Conservation (phyloP, 1,284 basidiomycete species). For the Pterulicium gracile region DNA sequence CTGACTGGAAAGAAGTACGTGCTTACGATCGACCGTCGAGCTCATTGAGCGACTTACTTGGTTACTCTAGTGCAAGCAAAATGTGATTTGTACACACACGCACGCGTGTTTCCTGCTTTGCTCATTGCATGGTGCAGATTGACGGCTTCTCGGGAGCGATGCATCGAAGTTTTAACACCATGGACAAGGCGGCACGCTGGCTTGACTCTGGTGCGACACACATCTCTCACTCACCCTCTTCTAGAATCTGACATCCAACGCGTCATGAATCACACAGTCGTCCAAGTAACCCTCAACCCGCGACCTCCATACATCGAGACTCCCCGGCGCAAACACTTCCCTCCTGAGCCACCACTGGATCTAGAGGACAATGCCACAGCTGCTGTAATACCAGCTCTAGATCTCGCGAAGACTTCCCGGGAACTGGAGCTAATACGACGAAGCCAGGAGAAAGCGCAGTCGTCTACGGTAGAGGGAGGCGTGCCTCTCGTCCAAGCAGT, state of each 20-base stretch:
- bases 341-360: background rate
- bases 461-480: too few species aligned
- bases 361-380: too few species aligned
- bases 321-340: background rate
- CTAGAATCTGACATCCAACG: background rate
- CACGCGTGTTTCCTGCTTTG: background rate
- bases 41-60: background rate
- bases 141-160: background rate
- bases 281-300: background rate
- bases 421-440: too few species aligned
- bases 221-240: background rate
- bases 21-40: too few species aligned
- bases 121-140: background rate
- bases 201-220: background rate
- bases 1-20: background rate
- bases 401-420: background rate
- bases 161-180: conserved; percentile 2
- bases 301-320: background rate
- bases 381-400: background rate
- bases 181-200: conserved; percentile 1
- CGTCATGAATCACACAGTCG: background rate
- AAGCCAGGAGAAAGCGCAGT: too few species aligned
- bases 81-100: background rate
- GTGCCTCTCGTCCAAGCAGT: background rate
- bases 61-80: background rate